Base-by-base conservation (phyloP, 1,284 basidiomycete genomes). In the Bjerkandera adusta region DNA sequence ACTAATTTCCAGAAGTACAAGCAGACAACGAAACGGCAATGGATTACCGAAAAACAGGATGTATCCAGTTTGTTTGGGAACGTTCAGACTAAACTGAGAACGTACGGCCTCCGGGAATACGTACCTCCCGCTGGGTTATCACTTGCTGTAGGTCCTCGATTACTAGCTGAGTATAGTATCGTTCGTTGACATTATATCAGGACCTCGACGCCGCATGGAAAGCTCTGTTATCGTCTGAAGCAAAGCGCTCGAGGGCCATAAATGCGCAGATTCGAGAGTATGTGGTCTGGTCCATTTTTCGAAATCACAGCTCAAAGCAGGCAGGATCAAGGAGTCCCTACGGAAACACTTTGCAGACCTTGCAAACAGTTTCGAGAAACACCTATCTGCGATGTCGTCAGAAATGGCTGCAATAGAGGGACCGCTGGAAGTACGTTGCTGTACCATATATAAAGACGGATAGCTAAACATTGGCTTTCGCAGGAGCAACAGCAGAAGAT, bases 1-100 rank as follows among this genome's bases (percentile, higher is more conserved):
- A 70, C 79, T 1, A 75, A 77, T 11, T 94, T 97, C 60, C 80
- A 81, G 24, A 73, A 74, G 2, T 95, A 97, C 70, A 97, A 97
- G 65, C 83, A 86, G 60, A 89, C 87, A 0, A 83, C 76, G 36
- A 97, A 97, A 61, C 80, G 93, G 5, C 72, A 73, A 2, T 96
- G 93, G 88, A 91, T 95, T 4, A 85, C 81, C 2, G 95, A 98
- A 66, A 83, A 89, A 58, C 91, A 93, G 61, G 93, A 96, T 54
- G 72, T 97, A 5, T 82, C 86, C 2, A 92, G 89, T 2, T 75
- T 98, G 11, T 90, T 97, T 56, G 85, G 89, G 4, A 97, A 97
- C 61, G 88, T 99, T 29, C 91, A 95, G 65, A 97, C 93, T 1
- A 97, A 98, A 67, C 71, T 99, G 52, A 82, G 80, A 63, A 98